phyloP scores from a whole-genome alignment of 2,329 filamentous ascomycete genomes.

The Diaporthe destruens region DNA sequence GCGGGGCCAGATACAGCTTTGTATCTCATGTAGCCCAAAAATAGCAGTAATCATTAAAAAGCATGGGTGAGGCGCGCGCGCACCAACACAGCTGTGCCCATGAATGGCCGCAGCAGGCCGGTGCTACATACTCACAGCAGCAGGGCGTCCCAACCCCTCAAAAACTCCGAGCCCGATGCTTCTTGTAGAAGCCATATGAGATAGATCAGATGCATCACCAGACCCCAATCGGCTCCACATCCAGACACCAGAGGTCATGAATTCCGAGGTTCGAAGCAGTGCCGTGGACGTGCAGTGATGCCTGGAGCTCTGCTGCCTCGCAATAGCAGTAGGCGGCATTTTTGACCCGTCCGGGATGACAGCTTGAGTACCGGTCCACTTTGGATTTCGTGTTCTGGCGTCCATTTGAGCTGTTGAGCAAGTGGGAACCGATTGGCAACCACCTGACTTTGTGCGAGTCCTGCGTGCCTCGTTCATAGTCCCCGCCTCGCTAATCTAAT shows the following conservation, averaged over 20 bases:
- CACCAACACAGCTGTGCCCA: conserved; percentile 24
- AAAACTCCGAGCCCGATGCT: conserved; percentile 15
- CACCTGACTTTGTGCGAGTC: conserved; percentile 8
- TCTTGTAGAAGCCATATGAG: conserved; percentile 17
- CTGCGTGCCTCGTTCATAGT: conserved; percentile 7
- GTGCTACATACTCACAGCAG: conserved; percentile 17
- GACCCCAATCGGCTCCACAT: conserved; percentile 1
- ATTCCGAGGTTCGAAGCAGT: background rate
- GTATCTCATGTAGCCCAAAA: conserved; percentile 31
- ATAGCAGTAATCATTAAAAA: conserved; percentile 21
- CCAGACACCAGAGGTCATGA: background rate
- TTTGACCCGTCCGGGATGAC: conserved; percentile 17
- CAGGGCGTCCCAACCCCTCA: background rate
- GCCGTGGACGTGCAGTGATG: background rate
- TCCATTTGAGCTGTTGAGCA: background rate
- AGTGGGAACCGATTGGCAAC: conserved; percentile 5
- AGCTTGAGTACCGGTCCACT: background rate
- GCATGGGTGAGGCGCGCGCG: conserved; percentile 28
- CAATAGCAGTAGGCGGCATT: background rate
- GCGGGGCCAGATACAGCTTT: conserved; percentile 27
- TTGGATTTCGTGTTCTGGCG: conserved; percentile 4
- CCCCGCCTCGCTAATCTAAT: conserved; percentile 1
- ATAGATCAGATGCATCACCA: background rate
- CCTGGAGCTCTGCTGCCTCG: background rate
- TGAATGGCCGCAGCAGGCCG: conserved; percentile 28